Conservation (phyloP, 208 protist genomes). For the Acanthamoeba castellanii region DNA sequence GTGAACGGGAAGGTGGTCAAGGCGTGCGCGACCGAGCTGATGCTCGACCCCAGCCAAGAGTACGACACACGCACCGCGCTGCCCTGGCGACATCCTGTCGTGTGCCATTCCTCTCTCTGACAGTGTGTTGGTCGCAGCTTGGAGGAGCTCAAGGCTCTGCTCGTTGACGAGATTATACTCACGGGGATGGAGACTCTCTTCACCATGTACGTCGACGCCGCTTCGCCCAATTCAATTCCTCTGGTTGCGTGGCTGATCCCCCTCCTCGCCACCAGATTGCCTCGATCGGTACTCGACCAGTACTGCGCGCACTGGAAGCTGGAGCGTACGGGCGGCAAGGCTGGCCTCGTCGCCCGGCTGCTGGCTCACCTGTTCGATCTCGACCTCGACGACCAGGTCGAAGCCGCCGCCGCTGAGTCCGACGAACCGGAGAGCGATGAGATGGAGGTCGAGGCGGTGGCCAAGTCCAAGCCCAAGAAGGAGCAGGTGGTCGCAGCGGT, state of each 20-base stretch:
- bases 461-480: not conserved
- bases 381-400: not conserved
- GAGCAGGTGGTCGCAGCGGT: not conserved
- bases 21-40: not conserved
- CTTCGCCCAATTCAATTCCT: not conserved
- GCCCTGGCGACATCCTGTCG: not conserved
- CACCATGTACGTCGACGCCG: not conserved
- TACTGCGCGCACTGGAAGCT: not conserved
- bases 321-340: not conserved
- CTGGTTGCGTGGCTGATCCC: not conserved
- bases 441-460: not conserved
- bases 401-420: not conserved
- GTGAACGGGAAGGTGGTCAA: not conserved
- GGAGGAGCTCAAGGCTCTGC: not conserved
- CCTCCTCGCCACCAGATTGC: not conserved
- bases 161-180: not conserved
- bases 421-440: not conserved
- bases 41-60: not conserved
- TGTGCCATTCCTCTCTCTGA: not conserved
- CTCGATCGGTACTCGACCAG: not conserved
- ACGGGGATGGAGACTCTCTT: slow-evolving; percentile 5
- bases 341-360: not conserved
- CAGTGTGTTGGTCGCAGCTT: not conserved
- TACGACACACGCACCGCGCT: not conserved
- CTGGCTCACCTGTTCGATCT: not conserved